phyloP scores from a whole-genome alignment of 208 protist species.

The Leishmania martiniquensis region DNA sequence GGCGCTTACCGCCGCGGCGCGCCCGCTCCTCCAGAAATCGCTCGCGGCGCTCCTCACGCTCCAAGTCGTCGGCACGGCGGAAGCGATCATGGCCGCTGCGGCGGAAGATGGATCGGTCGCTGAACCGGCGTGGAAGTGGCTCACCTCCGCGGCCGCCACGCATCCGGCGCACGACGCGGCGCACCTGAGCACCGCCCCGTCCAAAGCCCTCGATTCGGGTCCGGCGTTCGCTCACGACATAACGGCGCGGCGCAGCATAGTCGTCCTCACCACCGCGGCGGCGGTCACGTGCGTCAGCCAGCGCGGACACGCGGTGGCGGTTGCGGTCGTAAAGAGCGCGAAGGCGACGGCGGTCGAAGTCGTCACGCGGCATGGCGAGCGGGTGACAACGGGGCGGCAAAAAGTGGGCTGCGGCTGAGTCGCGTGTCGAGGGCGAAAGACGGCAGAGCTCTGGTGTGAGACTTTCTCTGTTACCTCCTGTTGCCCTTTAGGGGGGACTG shows the following conservation, averaged over 20 bases:
- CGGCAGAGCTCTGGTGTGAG: too few species aligned
- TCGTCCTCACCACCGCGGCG: slow-evolving; percentile 55
- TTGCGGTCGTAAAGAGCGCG: slow-evolving; percentile 85
- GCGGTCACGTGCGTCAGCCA: slow-evolving; percentile 78
- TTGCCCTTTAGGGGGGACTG: not conserved
- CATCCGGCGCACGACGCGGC: slow-evolving; percentile 41
- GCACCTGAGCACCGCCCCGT: slow-evolving; percentile 69
- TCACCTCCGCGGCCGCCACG: not conserved
- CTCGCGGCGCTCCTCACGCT: slow-evolving; percentile 65
- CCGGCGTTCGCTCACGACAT: slow-evolving; percentile 73
- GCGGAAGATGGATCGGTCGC: slow-evolving; percentile 68
- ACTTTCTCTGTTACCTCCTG: not conserved
- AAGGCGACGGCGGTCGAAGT: slow-evolving; percentile 80
- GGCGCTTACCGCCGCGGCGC: slow-evolving; percentile 9
- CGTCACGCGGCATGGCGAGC: slow-evolving; percentile 58
- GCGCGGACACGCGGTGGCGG: slow-evolving; percentile 62
- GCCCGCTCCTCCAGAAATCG: slow-evolving; percentile 40
- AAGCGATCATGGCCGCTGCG: slow-evolving; percentile 74
- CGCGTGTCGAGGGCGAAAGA: not conserved
- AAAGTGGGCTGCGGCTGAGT: not conserved
- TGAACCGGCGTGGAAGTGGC: slow-evolving; percentile 47
- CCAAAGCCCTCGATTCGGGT: slow-evolving; percentile 86
- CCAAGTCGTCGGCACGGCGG: slow-evolving; percentile 70
- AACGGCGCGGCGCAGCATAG: slow-evolving; percentile 67
- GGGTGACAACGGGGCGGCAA: too few species aligned